Evolutionary conservation across 306 rosid genomes (phyloP).

Genomic region (Betula pendula): DNA sequence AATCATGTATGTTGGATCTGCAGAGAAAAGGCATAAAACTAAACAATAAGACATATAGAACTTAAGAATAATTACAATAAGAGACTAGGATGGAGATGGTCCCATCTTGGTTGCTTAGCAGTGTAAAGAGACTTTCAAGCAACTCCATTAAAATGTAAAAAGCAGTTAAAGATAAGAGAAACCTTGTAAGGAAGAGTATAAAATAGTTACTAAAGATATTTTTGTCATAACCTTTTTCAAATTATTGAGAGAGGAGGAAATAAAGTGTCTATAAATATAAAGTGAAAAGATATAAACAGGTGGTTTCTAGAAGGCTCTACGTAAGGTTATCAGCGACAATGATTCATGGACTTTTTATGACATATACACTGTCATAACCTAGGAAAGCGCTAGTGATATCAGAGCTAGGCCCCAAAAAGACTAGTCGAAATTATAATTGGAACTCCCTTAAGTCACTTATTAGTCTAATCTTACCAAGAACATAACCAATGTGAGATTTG

Average conservation of each 20-base stretch:
- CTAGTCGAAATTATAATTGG: no score
- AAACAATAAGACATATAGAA: not conserved
- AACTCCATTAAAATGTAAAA: not conserved
- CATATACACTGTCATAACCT: not conserved
- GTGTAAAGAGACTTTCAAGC: not conserved
- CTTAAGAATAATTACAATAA: not conserved
- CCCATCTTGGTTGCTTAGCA: not conserved
- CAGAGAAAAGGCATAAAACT: constrained; percentile 22
- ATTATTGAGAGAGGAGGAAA: not conserved
- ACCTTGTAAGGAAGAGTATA: not conserved
- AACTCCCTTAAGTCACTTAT: no score
- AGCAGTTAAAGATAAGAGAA: constrained; percentile 1
- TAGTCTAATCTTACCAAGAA: no score
- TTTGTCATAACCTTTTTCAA: not conserved
- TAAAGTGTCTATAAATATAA: not conserved
- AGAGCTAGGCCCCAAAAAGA: no score
- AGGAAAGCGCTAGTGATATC: no score
- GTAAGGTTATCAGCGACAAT: not conserved
- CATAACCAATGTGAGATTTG: no score
- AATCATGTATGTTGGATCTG: constrained; percentile 98
- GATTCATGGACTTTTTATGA: not conserved
- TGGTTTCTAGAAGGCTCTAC: not conserved
- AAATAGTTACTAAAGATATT: not conserved
- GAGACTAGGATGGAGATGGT: not conserved
- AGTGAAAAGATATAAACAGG: not conserved